These are phyloP conservation scores for Leccinum rimulosum DNA, from an alignment of 768 basidiomycete species.

Conservation along the genomic window DNA sequence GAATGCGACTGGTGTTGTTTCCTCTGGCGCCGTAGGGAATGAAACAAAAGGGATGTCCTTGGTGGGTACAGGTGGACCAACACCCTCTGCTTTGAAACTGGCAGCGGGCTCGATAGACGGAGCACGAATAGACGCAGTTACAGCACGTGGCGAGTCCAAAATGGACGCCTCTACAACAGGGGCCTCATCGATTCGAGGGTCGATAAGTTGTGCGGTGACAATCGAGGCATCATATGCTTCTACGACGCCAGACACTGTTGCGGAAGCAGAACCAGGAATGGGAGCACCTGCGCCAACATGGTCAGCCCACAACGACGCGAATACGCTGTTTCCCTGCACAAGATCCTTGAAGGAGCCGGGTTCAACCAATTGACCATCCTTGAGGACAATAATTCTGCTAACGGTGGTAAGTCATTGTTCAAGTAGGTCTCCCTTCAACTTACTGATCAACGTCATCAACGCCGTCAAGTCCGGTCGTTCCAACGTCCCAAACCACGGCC, in stretches of 20 bases:
- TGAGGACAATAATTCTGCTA: conserved; percentile 81
- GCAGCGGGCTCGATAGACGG: conserved; percentile 23
- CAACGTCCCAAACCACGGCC: conserved; percentile 31
- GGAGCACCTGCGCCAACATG: conserved; percentile 62
- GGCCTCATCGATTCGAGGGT: conserved; percentile 18
- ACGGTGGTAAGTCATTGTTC: neutral
- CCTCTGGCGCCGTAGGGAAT: conserved; percentile 32
- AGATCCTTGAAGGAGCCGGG: conserved; percentile 78
- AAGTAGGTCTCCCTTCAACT: conserved; percentile 21
- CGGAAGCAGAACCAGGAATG: conserved; percentile 31
- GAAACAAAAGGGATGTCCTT: conserved; percentile 29
- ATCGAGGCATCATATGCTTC: conserved; percentile 28
- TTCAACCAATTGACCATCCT: conserved; percentile 87
- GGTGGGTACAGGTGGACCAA: conserved; percentile 28
- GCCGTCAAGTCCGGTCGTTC: conserved; percentile 31
- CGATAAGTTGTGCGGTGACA: conserved; percentile 18
- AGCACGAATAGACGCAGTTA: conserved; percentile 14
- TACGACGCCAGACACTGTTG: conserved; percentile 22
- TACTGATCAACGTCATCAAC: conserved; percentile 63
- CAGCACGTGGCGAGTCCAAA: conserved; percentile 17
- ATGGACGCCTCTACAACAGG: conserved; percentile 5
- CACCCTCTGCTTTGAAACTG: conserved; percentile 22
- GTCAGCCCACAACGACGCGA: conserved; percentile 88
- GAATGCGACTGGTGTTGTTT: conserved; percentile 8
- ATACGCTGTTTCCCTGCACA: conserved; percentile 64